Evolutionary conservation across 2,329 filamentous ascomycete species (phyloP).

Genomic region (Phoma sp.): DNA sequence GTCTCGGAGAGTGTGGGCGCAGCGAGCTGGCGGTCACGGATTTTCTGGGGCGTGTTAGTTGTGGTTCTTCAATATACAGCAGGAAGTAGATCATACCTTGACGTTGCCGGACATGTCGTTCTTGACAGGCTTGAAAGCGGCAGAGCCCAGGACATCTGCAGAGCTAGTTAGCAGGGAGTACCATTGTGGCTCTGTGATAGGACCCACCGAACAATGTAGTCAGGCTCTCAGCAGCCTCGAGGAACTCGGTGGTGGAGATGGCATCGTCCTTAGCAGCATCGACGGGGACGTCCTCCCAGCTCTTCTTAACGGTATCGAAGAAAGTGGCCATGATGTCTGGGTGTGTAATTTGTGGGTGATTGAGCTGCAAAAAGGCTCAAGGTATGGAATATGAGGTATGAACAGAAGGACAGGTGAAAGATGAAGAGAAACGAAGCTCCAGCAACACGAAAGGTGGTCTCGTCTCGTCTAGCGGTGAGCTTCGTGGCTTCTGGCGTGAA

Average conservation of each 20-base stretch:
- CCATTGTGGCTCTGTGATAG: background rate
- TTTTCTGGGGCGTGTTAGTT: slow-evolving; percentile 68
- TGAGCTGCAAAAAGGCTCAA: background rate
- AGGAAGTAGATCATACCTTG: slow-evolving; percentile 65
- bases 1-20: slow-evolving; percentile 81
- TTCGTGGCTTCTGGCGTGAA: slow-evolving; percentile 19
- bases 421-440: slow-evolving; percentile 5
- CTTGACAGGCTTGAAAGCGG: slow-evolving; percentile 90
- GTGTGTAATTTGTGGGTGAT: slow-evolving; percentile 2
- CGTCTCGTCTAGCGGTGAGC: slow-evolving; percentile 21
- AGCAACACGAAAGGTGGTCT: slow-evolving; percentile 16
- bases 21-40: slow-evolving; percentile 81
- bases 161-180: background rate
- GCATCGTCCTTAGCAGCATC: slow-evolving; percentile 76
- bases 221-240: slow-evolving; percentile 87
- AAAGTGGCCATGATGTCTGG: slow-evolving; percentile 65
- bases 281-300: slow-evolving; percentile 83
- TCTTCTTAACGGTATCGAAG: slow-evolving; percentile 83
- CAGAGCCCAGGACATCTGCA: slow-evolving; percentile 67
- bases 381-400: background rate
- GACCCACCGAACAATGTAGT: slow-evolving; percentile 81
- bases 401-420: background rate
- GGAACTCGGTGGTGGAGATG: slow-evolving; percentile 84
- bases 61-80: background rate
- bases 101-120: slow-evolving; percentile 90